These are phyloP conservation scores for Paecilomyces variotii DNA, from an alignment of 2,329 filamentous ascomycete genomes.

Conservation along the genomic window DNA sequence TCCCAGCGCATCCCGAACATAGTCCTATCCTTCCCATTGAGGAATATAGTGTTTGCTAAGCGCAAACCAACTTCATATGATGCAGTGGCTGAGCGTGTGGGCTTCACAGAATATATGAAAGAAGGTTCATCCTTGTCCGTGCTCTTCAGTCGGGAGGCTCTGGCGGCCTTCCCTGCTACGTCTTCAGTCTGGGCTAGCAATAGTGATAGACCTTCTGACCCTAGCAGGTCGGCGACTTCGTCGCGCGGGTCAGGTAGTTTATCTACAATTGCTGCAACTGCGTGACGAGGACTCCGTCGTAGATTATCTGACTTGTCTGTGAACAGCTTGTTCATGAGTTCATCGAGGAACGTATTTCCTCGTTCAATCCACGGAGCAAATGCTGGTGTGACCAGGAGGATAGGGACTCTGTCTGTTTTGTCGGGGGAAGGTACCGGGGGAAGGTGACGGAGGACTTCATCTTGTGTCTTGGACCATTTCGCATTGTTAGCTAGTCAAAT, in stretches of 20 bases:
- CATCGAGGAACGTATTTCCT: constrained; percentile 20
- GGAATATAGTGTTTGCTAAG: constrained; percentile 35
- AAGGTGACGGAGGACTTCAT: constrained; percentile 21
- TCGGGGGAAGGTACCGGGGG: constrained; percentile 11
- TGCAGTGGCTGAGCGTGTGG: background rate
- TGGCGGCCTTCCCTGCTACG: constrained; percentile 22
- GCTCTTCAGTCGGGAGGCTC: constrained; percentile 19
- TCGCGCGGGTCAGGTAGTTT: constrained; percentile 18
- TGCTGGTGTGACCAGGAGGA: constrained; percentile 29
- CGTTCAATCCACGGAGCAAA: constrained; percentile 31
- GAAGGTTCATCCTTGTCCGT: constrained; percentile 24
- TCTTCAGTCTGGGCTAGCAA: constrained; percentile 17
- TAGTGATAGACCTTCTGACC: constrained; percentile 28
- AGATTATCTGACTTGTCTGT: constrained; percentile 7
- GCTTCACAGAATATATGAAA: constrained; percentile 20
- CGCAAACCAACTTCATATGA: constrained; percentile 29
- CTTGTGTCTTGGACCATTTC: constrained; percentile 15
- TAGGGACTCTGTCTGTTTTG: constrained; percentile 15
- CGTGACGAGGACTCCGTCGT: constrained; percentile 12
- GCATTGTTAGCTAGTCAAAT: constrained; percentile 4
- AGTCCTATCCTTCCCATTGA: constrained; percentile 34
- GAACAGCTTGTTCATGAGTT: constrained; percentile 21
- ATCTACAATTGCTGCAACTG: constrained; percentile 30
- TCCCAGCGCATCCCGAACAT: constrained; percentile 30
- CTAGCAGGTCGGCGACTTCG: constrained; percentile 3